phyloP scores from a whole-genome alignment of 257 asterid species.

The Solanum piurae region DNA sequence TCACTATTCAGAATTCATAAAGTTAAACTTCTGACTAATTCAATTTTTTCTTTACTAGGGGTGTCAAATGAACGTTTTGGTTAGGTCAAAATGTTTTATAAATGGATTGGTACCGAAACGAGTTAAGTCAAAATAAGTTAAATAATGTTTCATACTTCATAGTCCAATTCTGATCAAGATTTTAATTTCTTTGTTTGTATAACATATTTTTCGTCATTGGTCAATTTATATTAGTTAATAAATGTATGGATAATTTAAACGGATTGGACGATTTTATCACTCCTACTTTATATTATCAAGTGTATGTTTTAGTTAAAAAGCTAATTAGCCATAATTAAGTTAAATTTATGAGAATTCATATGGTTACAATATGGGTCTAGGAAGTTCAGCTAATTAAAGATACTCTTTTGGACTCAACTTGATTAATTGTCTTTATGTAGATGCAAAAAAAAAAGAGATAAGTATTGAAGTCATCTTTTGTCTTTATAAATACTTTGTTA shows the following conservation, averaged over 20 bases:
- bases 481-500: background rate
- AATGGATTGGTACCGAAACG: background rate
- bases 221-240: background rate
- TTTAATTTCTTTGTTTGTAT: background rate
- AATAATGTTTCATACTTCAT: background rate
- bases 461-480: background rate
- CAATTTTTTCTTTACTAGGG: background rate
- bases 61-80: background rate
- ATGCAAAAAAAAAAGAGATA: background rate
- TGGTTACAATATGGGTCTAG: background rate
- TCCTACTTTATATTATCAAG: background rate
- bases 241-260: background rate
- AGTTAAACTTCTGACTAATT: background rate
- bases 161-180: background rate
- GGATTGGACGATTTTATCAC: background rate
- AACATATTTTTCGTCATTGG: no score
- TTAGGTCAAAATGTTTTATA: background rate
- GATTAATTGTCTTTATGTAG: background rate
- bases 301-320: background rate
- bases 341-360: background rate
- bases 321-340: background rate
- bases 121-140: background rate
- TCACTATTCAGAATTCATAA: background rate
- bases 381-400: background rate
- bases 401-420: background rate